Base-by-base conservation (phyloP, 2,329 filamentous ascomycete genomes). In the Trichoderma brevicompactum region DNA sequence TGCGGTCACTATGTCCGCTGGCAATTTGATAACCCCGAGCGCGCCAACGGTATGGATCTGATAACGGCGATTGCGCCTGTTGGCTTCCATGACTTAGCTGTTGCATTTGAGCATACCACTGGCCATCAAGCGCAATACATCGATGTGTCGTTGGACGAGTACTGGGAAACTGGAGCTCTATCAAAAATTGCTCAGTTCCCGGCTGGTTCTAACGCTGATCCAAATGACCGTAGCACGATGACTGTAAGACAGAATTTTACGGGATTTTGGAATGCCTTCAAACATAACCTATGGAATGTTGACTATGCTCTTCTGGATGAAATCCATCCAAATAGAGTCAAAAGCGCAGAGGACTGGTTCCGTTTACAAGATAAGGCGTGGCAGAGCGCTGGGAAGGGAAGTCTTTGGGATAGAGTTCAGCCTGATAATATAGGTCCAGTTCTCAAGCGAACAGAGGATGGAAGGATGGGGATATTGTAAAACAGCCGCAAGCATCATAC, bases 21-120 rank as follows among this genome's bases (percentile, higher is more conserved):
- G 55, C 55, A 46, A 28, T 59, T 59, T 12, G 55, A 59, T 36
- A 59, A 49, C 32, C 55, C 43, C 40, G 32, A 49, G 17, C 55
- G 55, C n/a, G 32, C 43, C 13, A 38, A 10, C 8, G 43, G 55
- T 4, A 15, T 59, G 43, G 28, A 59, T 19, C 55, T 59, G 12
- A n/a, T 23, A 40, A 59, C 55, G 28, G 55, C 43, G 8, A 40
- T 49, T 38, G 32, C 44, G 13, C 43, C 17, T 8, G 38, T 38
- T 9, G 15, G 15, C 12, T 48, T 48, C 34, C 40, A 40, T 2
- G 55, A 59, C 12, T 1, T 59, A 5, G 55, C 43, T 12, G 10
- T 17, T 49, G 55, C 55, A 38, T 59, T 59, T 59, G 55, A 40
- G 28, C 43, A 5, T 40, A n/a, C n/a, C 17, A 48, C 55, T 10